Conservation (phyloP, 371 early-diverging fungal genomes). For the Mucor lusitanicus region DNA sequence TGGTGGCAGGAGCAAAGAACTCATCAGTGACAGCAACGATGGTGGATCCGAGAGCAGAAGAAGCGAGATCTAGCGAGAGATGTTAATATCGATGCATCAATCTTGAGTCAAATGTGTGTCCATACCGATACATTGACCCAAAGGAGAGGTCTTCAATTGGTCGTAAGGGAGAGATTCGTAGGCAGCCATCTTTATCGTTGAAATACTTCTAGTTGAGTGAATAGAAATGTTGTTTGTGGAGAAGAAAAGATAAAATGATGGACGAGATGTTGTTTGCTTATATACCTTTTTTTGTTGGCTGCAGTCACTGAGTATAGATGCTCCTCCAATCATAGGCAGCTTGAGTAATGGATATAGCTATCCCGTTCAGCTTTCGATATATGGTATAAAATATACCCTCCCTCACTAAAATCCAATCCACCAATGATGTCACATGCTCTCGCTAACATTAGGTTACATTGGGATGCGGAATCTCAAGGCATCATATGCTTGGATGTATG, state of each 20-base stretch:
- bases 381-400: slow-evolving; percentile 17
- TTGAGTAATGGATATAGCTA: slow-evolving; percentile 1
- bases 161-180: slow-evolving; percentile 38
- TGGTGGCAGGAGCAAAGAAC: slow-evolving; percentile 83
- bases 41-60: slow-evolving; percentile 67
- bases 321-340: background rate
- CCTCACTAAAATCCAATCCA: background rate
- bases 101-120: background rate
- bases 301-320: background rate
- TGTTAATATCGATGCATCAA: background rate
- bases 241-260: background rate
- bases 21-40: slow-evolving; percentile 85
- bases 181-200: slow-evolving; percentile 20
- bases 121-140: slow-evolving; percentile 40
- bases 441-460: background rate
- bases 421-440: slow-evolving; percentile 15
- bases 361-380: background rate
- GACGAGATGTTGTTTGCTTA: background rate
- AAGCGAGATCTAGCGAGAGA: slow-evolving; percentile 68
- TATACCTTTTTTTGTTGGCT: slow-evolving; percentile 10
- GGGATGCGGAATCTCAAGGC: slow-evolving; percentile 2
- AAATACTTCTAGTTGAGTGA: background rate
- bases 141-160: slow-evolving; percentile 32
- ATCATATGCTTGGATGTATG: background rate
- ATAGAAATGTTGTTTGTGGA: background rate